Base-by-base conservation (phyloP, 495 filamentous ascomycete species). In the Sordaria brevicollis region DNA sequence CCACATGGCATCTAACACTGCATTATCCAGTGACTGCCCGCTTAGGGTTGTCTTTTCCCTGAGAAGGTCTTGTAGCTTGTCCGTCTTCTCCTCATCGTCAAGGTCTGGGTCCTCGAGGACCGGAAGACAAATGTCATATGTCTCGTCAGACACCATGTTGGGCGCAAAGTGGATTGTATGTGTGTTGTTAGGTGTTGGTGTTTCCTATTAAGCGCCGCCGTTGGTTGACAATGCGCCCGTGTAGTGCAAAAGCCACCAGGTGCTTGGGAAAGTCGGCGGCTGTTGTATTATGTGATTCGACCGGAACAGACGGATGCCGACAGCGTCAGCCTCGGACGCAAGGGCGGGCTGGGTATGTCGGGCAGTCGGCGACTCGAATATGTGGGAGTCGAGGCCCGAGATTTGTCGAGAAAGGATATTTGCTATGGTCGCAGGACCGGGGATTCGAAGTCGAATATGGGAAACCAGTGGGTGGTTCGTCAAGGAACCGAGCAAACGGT, bases 71-170 rank as follows among this genome's bases (percentile, higher is more conserved):
- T 97, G 93, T 66, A 97, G 83, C 80, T 90, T 93, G 79, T 99
- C 96, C 3, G 90, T 92, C 83, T 93, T 96, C 71, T 98, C 96
- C 77, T 99, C 96, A 74, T 98, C 96, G 72, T 96, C 92, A 31
- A 97, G 81, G 67, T 80, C 84, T 70, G 87, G 81, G 79, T 97
- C 92, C 81, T 94, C 89, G 62, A 99, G 89, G 77, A 97, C 85
- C 35, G 92, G 91, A 71, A 96, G 88, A 77, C 93, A 97, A 71
- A 92, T 85, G 76, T 97, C 95, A 82, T 95, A 94, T 19, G 94
- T 87, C 70, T 92, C 90, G 81, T 99, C 95, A 68, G 93, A 90
- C 35, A 96, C 89, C 96, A 98, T 98, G 74, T 74, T 82, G 39
- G 65, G 37, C 31, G 41, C n/a, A 57, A 36, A 15, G 65, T 37